These are phyloP conservation scores for Hamamelis virginiana DNA, from an alignment of 164 flowering plant genomes.

Conservation along the genomic window DNA sequence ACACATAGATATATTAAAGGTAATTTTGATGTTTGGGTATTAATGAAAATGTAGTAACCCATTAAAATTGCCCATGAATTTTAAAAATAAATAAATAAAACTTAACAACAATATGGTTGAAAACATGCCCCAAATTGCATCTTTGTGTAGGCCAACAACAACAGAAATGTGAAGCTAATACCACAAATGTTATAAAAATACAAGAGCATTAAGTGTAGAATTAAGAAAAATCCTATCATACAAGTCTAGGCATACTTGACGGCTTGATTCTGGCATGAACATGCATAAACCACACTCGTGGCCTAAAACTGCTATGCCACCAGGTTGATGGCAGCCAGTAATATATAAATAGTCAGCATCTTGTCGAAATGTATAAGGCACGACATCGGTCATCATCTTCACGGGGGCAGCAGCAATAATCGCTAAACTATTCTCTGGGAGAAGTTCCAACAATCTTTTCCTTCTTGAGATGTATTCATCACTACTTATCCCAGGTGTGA, in stretches of 20 bases:
- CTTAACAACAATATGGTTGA: not conserved
- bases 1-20: not conserved
- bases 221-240: not conserved
- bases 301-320: conserved; percentile 86
- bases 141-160: not conserved
- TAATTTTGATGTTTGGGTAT: not conserved
- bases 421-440: conserved; percentile 79
- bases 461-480: conserved; percentile 77
- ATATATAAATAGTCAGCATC: conserved; percentile 84
- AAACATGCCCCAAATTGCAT: not conserved
- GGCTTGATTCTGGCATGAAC: conserved; percentile 89
- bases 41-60: not conserved
- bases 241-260: conserved; percentile 47
- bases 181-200: not conserved
- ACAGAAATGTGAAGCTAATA: too few relatives aligned
- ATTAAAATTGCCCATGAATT: not conserved
- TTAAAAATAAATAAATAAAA: too few relatives aligned
- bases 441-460: conserved; percentile 69
- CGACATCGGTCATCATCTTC: conserved; percentile 98
- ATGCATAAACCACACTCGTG: conserved; percentile 89
- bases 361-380: conserved; percentile 86
- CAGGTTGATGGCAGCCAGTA: conserved; percentile 98
- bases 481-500: conserved; percentile 73
- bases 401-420: conserved; percentile 91
- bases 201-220: not conserved